Evolutionary conservation across 139 green algal genomes (phyloP).

Genomic region (Penium margaritaceum): DNA sequence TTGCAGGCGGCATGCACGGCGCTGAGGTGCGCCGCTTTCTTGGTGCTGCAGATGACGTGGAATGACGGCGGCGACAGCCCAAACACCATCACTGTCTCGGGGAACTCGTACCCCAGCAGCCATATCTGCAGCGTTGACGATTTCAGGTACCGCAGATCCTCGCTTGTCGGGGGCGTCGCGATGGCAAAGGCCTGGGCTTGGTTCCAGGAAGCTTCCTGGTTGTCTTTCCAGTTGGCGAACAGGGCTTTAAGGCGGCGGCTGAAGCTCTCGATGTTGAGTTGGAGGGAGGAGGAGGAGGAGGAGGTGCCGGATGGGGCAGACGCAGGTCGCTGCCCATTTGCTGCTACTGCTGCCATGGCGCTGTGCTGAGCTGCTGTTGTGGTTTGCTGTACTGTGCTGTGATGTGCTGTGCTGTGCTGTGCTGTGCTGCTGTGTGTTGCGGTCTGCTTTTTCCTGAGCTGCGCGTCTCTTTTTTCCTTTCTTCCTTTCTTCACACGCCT

Average conservation of each 20-base stretch:
- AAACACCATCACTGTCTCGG: slow-evolving; percentile 85
- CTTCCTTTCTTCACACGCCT: too few relatives aligned
- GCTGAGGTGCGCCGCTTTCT: slow-evolving; percentile 62
- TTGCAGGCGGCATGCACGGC: not conserved
- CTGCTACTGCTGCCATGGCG: too few relatives aligned
- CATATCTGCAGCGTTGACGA: slow-evolving; percentile 79
- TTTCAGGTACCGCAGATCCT: slow-evolving; percentile 83
- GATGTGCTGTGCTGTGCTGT: too few relatives aligned
- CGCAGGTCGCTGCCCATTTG: too few relatives aligned
- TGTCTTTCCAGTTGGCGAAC: slow-evolving; percentile 15
- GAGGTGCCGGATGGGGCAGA: too few relatives aligned
- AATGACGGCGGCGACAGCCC: too few relatives aligned
- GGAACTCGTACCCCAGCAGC: slow-evolving; percentile 79
- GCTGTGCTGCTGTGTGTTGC: too few relatives aligned
- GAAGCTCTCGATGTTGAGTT: slow-evolving; percentile 22
- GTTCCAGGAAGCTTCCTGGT: slow-evolving; percentile 11
- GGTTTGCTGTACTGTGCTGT: too few relatives aligned
- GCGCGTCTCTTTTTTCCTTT: too few relatives aligned
- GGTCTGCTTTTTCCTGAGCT: too few relatives aligned
- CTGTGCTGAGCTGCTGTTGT: too few relatives aligned
- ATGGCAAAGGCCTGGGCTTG: slow-evolving; percentile 51
- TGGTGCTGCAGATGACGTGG: slow-evolving; percentile 72
- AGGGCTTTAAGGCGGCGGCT: slow-evolving; percentile 9
- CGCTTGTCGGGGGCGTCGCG: slow-evolving; percentile 45
- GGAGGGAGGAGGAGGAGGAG: too few relatives aligned